These are phyloP conservation scores for Nothophoma quercina DNA, from an alignment of 2,329 filamentous ascomycete genomes.

Conservation along the genomic window DNA sequence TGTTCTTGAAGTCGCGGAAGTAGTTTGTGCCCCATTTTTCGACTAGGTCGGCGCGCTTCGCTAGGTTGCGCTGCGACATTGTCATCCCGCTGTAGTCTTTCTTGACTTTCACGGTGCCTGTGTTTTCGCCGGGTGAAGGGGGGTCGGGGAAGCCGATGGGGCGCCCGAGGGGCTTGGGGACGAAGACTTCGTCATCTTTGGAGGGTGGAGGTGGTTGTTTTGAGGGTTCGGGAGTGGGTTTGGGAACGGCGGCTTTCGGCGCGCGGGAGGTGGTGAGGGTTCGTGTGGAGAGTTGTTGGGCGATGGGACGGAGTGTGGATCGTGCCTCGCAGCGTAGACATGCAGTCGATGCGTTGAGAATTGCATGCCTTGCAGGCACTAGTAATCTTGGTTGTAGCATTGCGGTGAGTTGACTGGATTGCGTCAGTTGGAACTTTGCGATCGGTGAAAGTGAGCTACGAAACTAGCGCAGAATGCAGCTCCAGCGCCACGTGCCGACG, in stretches of 20 bases:
- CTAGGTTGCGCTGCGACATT: constrained; percentile 64
- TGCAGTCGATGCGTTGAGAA: constrained; percentile 22
- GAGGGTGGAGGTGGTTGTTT: constrained; percentile 15
- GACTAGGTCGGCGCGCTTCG: constrained; percentile 76
- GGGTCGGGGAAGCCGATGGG: constrained; percentile 84
- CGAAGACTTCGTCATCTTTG: constrained; percentile 50
- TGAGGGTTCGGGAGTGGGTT: constrained; percentile 18
- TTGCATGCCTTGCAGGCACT: constrained; percentile 21
- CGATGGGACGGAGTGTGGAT: constrained; percentile 16
- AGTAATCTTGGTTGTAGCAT: constrained; percentile 46
- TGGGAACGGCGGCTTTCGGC: constrained; percentile 30
- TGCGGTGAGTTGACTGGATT: constrained; percentile 15
- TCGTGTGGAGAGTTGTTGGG: constrained; percentile 24
- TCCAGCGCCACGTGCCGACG: constrained; percentile 23
- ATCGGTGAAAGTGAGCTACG: constrained; percentile 21
- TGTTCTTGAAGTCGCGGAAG: constrained; percentile 93
- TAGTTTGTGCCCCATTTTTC: constrained; percentile 84
- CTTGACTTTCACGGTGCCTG: constrained; percentile 68
- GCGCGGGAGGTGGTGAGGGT: constrained; percentile 35
- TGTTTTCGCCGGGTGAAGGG: constrained; percentile 81
- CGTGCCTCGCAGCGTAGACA: constrained; percentile 28
- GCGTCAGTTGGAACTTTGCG: constrained; percentile 14
- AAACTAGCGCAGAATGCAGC: constrained; percentile 23
- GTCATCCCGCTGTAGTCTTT: constrained; percentile 44
- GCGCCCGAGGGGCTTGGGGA: constrained; percentile 64